phyloP scores from a whole-genome alignment of 2,329 filamentous ascomycete genomes.

The Aspergillus hiratsukae region DNA sequence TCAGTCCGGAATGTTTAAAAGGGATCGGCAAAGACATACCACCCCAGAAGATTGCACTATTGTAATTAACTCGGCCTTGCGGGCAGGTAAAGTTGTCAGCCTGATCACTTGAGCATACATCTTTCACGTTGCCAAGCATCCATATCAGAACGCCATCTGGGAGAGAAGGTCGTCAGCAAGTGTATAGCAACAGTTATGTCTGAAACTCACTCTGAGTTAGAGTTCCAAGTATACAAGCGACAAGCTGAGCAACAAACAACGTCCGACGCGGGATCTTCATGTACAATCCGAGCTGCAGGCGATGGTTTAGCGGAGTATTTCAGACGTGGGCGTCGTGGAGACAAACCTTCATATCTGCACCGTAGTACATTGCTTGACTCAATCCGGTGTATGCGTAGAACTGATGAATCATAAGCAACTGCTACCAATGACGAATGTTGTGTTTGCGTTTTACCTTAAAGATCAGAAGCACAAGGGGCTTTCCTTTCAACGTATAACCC shows the following conservation, averaged over 20 bases:
- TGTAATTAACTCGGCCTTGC: constrained; percentile 42
- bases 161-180: constrained; percentile 29
- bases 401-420: constrained; percentile 23
- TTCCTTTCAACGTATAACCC: constrained; percentile 38
- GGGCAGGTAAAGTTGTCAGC: constrained; percentile 47
- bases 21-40: constrained; percentile 6
- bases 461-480: constrained; percentile 40
- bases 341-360: constrained; percentile 49
- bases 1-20: neutral
- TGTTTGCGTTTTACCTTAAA: constrained; percentile 47
- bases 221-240: constrained; percentile 44
- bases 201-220: constrained; percentile 37
- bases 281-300: constrained; percentile 43
- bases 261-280: constrained; percentile 46
- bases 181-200: constrained; percentile 28
- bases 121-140: constrained; percentile 33
- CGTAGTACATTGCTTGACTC: constrained; percentile 44
- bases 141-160: constrained; percentile 27
- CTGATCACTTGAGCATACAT: constrained; percentile 38
- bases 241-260: constrained; percentile 45
- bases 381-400: constrained; percentile 60
- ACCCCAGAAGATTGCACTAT: constrained; percentile 46
- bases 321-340: constrained; percentile 28
- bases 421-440: constrained; percentile 59
- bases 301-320: neutral